Base-by-base conservation (phyloP, 2,329 filamentous ascomycete species). In the Claviceps capensis region DNA sequence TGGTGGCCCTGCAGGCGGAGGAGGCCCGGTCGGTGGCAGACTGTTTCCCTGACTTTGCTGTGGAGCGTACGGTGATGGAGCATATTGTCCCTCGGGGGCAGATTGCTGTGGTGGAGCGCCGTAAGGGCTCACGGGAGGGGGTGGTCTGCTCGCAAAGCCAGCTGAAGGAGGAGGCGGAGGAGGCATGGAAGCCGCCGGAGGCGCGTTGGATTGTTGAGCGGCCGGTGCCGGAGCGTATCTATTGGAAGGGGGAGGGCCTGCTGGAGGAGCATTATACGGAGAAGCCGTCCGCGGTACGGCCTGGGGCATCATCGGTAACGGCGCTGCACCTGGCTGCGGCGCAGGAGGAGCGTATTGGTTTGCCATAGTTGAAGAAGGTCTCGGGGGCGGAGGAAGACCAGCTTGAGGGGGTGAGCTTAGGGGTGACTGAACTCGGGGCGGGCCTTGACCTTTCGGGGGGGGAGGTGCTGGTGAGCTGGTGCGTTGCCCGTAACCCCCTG, bases 251-350 rank as follows among this genome's bases (percentile, higher is more conserved):
- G 86, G 82, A 5, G 80, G 73, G 17, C 74, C 77, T 34, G 82
- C 72, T 6, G 87, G 86, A 51, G 90, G 86, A 40, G 85, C 80
- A 61, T 90, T 88, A 67, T 95, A 96, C 5, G 90, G 90, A 26
- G 90, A 95, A 4, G 85, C 77, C 30, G 85, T 88, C 57, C 88
- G 82, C 22, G 82, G 78, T 49, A 88, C 77, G 19, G 80, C 77
- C 43, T 82, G 75, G 45, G 78, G 78, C 50, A 67, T 59, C 54
- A 67, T 59, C 54, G 75, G 69, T 6, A 75, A 70, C 50, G 79
- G 72, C 43, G 83, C 83, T 9, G 82, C 80, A 59, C 90, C 88
- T 2, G 77, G 71, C 74, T 45, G 79, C 70, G 49, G 81, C 71
- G 54, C 81, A 79, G 36, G 78, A 44, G 81, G 74, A 36, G 66